Evolutionary conservation across 164 flowering plant genomes (phyloP).

Genomic region (Sextonia rubra): DNA sequence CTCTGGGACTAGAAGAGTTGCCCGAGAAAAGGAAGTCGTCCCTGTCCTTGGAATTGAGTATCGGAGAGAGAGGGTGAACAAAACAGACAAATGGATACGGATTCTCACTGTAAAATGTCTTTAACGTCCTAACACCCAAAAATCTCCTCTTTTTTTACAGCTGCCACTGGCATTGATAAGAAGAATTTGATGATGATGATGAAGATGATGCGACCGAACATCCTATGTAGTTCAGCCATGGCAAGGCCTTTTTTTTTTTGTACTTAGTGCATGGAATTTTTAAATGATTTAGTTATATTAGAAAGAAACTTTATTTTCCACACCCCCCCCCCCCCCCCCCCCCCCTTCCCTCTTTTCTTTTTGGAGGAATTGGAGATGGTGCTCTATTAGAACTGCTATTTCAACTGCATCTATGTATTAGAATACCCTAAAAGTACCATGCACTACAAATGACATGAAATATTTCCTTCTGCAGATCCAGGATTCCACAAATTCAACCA

Average conservation of each 20-base stretch:
- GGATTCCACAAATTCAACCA: constrained; percentile 5
- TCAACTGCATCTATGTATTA: constrained; percentile 2
- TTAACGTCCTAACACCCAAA: background rate
- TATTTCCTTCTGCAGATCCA: constrained; percentile 9
- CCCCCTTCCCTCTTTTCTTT: background rate
- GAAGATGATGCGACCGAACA: background rate
- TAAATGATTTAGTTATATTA: background rate
- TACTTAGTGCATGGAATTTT: background rate
- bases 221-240: background rate
- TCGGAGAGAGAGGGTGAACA: background rate
- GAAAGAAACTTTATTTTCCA: background rate
- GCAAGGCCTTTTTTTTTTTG: background rate
- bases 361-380: background rate
- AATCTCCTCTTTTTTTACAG: background rate
- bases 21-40: constrained; percentile 12
- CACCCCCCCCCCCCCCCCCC: too few relatives aligned
- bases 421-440: background rate
- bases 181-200: background rate
- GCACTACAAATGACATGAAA: constrained; percentile 1
- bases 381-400: background rate
- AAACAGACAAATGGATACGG: background rate
- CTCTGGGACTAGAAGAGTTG: constrained; percentile 3
- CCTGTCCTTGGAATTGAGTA: constrained; percentile 10
- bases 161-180: constrained; percentile 1
- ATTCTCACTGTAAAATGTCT: background rate